Conservation (phyloP, 2,329 filamentous ascomycete species). For the Aspergillus ustus region DNA sequence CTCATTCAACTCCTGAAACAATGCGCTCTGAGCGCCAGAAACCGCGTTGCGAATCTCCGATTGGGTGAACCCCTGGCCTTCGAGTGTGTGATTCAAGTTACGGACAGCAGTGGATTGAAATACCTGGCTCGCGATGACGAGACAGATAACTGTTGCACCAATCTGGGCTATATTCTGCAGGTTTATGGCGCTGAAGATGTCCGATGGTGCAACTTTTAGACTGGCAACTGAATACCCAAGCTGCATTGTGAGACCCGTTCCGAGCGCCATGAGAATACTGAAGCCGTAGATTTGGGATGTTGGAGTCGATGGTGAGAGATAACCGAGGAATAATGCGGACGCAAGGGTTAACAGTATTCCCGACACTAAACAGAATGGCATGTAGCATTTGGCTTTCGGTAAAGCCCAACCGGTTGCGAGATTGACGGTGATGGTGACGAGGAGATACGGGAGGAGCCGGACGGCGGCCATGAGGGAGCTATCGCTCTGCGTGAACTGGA, state of each 20-base stretch:
- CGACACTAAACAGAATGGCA: neutral
- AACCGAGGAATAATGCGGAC: slow-evolving; percentile 10
- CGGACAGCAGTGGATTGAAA: slow-evolving; percentile 25
- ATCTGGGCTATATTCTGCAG: slow-evolving; percentile 27
- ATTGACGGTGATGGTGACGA: neutral
- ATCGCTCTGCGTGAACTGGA: neutral
- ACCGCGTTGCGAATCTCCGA: slow-evolving; percentile 38
- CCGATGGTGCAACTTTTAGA: slow-evolving; percentile 16
- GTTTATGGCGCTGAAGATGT: slow-evolving; percentile 17
- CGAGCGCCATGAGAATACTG: slow-evolving; percentile 23
- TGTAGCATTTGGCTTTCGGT: neutral
- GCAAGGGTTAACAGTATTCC: neutral
- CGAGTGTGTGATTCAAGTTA: slow-evolving; percentile 33
- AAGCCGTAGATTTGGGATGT: slow-evolving; percentile 22
- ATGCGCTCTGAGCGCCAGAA: slow-evolving; percentile 37
- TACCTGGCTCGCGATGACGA: slow-evolving; percentile 25
- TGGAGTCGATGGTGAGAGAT: slow-evolving; percentile 14
- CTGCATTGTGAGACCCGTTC: slow-evolving; percentile 26
- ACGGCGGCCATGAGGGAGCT: neutral
- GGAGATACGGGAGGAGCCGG: neutral
- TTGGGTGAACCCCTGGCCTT: slow-evolving; percentile 30
- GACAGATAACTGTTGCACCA: slow-evolving; percentile 21
- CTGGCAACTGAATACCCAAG: slow-evolving; percentile 26
- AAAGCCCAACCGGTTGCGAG: neutral
- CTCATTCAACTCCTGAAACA: slow-evolving; percentile 35